phyloP scores from a whole-genome alignment of 768 basidiomycete genomes.

The Xerocomus spinulosus region DNA sequence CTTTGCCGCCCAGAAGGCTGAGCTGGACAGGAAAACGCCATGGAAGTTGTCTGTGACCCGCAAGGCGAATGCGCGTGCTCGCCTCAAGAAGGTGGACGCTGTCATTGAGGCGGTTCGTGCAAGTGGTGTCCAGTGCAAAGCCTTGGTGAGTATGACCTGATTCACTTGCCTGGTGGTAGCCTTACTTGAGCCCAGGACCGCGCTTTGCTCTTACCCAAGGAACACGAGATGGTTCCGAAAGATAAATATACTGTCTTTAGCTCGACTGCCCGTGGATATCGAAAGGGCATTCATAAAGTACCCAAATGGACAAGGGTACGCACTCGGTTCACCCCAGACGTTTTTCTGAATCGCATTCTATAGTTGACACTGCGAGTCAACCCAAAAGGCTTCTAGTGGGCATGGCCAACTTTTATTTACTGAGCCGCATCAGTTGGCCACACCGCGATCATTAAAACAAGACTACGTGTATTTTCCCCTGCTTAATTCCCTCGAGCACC shows the following conservation, averaged over 20 bases:
- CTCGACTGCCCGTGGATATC: constrained; percentile 63
- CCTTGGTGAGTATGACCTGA: constrained; percentile 59
- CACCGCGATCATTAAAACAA: constrained; percentile 49
- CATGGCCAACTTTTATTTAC: constrained; percentile 2
- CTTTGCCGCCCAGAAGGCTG: neutral
- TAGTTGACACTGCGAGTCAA: constrained; percentile 85
- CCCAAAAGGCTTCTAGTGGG: constrained; percentile 84
- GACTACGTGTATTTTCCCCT: constrained; percentile 76
- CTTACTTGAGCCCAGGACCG: constrained; percentile 43
- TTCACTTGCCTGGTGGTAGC: neutral
- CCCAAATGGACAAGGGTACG: constrained; percentile 95
- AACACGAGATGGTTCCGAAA: constrained; percentile 84
- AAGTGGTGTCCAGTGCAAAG: constrained; percentile 73
- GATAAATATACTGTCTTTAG: constrained; percentile 97
- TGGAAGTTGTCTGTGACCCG: constrained; percentile 90
- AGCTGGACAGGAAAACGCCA: constrained; percentile 74
- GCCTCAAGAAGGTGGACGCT: constrained; percentile 88
- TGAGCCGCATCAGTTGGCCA: neutral
- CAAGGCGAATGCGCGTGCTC: constrained; percentile 84
- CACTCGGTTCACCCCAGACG: constrained; percentile 6
- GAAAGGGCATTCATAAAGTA: constrained; percentile 94
- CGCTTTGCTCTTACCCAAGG: constrained; percentile 84
- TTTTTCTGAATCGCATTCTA: constrained; percentile 7
- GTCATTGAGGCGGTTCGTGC: constrained; percentile 85
- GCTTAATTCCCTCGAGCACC: constrained; percentile 57